phyloP scores from a whole-genome alignment of 257 asterid genomes.

The Solanum appendiculatum region DNA sequence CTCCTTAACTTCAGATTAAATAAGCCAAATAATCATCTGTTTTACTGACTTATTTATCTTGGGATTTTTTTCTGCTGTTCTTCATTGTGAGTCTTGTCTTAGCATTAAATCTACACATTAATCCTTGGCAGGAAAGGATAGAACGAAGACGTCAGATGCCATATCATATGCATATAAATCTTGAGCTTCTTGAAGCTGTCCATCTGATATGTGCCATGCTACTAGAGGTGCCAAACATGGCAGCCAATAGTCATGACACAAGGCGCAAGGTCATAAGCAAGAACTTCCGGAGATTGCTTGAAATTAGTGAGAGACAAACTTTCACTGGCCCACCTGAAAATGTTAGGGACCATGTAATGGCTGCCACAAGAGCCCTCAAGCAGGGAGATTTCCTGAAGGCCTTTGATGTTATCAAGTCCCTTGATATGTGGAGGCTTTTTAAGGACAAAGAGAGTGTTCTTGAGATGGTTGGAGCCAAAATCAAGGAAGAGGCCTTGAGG shows the following conservation, averaged over 20 bases:
- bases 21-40: neutral
- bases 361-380: conserved; percentile 74
- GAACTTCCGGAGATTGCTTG: conserved; percentile 72
- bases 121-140: conserved; percentile 55
- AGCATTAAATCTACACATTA: neutral
- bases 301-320: conserved; percentile 75
- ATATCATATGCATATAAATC: conserved; percentile 94
- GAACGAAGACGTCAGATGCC: conserved; percentile 99
- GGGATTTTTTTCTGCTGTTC: neutral
- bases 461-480: conserved; percentile 67
- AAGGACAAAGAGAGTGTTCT: conserved; percentile 54
- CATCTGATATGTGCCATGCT: conserved; percentile 86
- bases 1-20: neutral
- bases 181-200: conserved; percentile 93
- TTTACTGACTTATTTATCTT: neutral
- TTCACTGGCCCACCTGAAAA: conserved; percentile 95
- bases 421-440: conserved; percentile 82
- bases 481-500: conserved; percentile 88
- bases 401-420: conserved; percentile 52
- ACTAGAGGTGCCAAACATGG: conserved; percentile 96
- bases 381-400: conserved; percentile 76
- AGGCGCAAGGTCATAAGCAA: conserved; percentile 78
- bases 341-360: conserved; percentile 94
- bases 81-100: neutral
- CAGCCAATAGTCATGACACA: conserved; percentile 75